A percentile compares a stretch with the other conserved stretches of the same genome.
Conservation (phyloP, 2,329 filamentous ascomycete genomes). For the Alternaria longipes region DNA sequence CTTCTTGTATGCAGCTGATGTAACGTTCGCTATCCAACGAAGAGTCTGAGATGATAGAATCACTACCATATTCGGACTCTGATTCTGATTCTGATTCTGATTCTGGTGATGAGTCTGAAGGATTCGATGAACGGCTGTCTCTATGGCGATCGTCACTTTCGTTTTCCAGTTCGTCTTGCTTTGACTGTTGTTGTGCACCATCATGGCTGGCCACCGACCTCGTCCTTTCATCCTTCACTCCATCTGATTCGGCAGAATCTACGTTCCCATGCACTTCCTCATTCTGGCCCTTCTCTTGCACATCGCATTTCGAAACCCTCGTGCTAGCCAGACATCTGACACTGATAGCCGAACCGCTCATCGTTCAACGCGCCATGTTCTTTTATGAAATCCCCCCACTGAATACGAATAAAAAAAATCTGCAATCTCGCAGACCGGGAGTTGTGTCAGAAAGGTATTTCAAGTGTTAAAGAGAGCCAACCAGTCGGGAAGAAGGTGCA, state of each 20-base stretch:
- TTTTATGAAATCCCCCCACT: neutral
- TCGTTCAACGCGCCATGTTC: conserved; percentile 17
- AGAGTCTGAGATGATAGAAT: neutral
- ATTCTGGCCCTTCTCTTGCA: conserved; percentile 5
- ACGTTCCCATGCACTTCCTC: neutral
- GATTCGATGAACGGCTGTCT: neutral
- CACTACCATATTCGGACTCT: conserved; percentile 3
- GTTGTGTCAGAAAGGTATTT: neutral
- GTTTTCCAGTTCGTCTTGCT: neutral
- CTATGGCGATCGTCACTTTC: neutral
- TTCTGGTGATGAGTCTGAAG: conserved; percentile 8
- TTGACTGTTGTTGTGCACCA: neutral
- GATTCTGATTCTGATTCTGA: conserved; percentile 12
- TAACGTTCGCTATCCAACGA: neutral
- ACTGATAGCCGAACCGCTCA: conserved; percentile 26
- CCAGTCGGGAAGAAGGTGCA: neutral
- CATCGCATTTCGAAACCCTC: conserved; percentile 5
- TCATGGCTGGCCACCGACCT: neutral
- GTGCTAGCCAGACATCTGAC: conserved; percentile 37
- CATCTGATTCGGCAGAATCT: neutral
- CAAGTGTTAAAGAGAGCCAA: neutral
- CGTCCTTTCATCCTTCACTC: neutral
- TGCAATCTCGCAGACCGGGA: neutral
- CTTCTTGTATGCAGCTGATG: conserved; percentile 42
- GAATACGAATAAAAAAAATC: too few relatives aligned